A percentile compares a stretch with the other conserved stretches of the same genome.
These are phyloP conservation scores for Clonostachys rhizophaga DNA, from an alignment of 2,329 filamentous ascomycete genomes.

Conservation along the genomic window DNA sequence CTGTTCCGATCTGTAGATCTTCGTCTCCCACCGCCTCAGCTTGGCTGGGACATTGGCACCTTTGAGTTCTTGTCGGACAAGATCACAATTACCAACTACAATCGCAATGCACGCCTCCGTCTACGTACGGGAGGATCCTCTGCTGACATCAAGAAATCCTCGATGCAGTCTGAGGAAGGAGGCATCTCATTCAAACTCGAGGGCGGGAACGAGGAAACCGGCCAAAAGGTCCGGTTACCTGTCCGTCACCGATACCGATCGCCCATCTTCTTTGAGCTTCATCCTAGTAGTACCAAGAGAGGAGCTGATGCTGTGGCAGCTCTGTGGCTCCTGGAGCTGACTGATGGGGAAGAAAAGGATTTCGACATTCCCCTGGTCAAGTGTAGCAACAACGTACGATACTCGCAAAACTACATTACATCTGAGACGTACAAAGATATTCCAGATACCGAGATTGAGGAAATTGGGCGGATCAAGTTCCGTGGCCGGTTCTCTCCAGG, in stretches of 20 bases:
- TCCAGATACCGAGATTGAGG: constrained; percentile 71
- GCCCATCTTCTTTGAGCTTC: constrained; percentile 85
- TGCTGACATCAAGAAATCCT: constrained; percentile 59
- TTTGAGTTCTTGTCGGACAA: constrained; percentile 78
- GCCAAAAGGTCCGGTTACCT: constrained; percentile 63
- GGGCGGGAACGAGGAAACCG: constrained; percentile 24
- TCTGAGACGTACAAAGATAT: constrained; percentile 66
- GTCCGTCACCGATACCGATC: constrained; percentile 89
- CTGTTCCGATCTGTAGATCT: constrained; percentile 89
- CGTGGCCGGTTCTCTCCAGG: constrained; percentile 81
- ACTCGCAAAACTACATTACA: constrained; percentile 91
- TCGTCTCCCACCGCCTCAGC: constrained; percentile 73
- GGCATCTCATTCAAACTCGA: constrained; percentile 43
- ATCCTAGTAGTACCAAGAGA: constrained; percentile 58
- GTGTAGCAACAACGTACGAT: constrained; percentile 67
- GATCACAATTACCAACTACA: constrained; percentile 61
- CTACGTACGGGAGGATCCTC: constrained; percentile 82
- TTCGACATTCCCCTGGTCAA: constrained; percentile 91
- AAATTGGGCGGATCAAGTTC: constrained; percentile 80
- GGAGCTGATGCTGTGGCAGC: constrained; percentile 70
- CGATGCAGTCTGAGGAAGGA: constrained; percentile 58
- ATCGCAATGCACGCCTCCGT: constrained; percentile 69
- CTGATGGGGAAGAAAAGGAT: constrained; percentile 71
- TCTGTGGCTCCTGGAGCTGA: constrained; percentile 81
- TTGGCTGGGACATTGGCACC: constrained; percentile 94